Evolutionary conservation across 2,329 filamentous ascomycete species (phyloP).

Genomic region (Chaetomium olivaceum): DNA sequence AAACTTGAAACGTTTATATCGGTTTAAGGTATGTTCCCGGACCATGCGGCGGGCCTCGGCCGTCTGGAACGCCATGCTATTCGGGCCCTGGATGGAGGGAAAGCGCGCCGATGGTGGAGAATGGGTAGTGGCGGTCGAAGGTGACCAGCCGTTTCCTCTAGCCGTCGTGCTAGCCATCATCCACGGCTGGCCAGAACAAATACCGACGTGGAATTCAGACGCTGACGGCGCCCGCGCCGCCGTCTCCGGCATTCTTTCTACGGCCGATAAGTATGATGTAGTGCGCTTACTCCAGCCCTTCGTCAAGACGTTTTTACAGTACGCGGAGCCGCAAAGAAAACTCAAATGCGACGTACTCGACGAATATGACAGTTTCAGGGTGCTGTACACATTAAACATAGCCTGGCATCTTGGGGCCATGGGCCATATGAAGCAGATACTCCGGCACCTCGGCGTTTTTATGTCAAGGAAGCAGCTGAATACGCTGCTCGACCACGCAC

Average conservation of each 20-base stretch:
- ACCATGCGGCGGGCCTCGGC: conserved; percentile 11
- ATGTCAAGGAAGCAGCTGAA: too few relatives aligned
- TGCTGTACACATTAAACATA: too few relatives aligned
- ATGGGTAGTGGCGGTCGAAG: conserved; percentile 5
- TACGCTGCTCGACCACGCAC: too few relatives aligned
- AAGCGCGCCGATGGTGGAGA: neutral
- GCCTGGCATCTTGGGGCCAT: too few relatives aligned
- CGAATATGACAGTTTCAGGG: too few relatives aligned
- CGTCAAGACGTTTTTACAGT: too few relatives aligned
- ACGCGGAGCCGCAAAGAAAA: too few relatives aligned
- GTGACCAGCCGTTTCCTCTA: neutral
- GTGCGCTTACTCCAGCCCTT: neutral
- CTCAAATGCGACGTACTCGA: too few relatives aligned
- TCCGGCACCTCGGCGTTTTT: too few relatives aligned
- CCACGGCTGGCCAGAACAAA: neutral
- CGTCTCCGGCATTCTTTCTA: neutral
- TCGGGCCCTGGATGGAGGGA: conserved; percentile 9
- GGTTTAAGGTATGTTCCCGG: conserved; percentile 14
- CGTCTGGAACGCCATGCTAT: conserved; percentile 20
- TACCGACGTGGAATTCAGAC: neutral
- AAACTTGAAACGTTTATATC: too few relatives aligned
- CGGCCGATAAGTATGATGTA: neutral
- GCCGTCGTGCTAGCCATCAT: neutral
- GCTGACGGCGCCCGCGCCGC: too few relatives aligned
- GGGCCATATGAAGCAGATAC: too few relatives aligned